Evolutionary conservation across 129 eudicot species (phyloP), one percentile per base, ranked within the genome.

Genomic region (Centella asiatica): DNA sequence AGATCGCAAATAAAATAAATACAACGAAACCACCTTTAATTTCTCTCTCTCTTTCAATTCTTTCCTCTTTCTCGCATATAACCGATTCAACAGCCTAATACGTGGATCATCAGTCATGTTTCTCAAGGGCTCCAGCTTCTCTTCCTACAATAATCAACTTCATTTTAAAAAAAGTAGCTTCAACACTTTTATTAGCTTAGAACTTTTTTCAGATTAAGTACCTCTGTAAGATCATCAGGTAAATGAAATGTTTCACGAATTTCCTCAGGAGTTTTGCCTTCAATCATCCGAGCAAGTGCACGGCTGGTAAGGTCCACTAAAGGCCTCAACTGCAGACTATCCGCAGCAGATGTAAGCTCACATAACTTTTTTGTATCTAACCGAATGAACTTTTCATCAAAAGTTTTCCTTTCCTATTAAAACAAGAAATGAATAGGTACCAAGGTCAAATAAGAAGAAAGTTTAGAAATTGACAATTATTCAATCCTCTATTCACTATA

Each of bases 171-270:
- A 46, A 58, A 13, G n/a, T 19, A 20, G 17, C 7, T 58, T 33
- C 34, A n/a, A 34, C 29, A 58, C 13, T 34, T 32, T 56, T 17
- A 44, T 12, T 6, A 19, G 5, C 18, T 10, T 1, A 34, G 4
- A 19, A 10, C n/a, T n/a, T 40, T 52, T 67, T 11, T 14, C 24
- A 25, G 29, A 42, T 54, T 31, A 7, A 15, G 28, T 42, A 82
- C 97, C 97, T 90, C 97, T 22, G 95, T 90, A 46, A 90, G 93
- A 73, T 90, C 97, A 79, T 90, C 95, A 50, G 85, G 89, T 34
- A 90, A 74, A 81, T 86, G 83, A 68, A 90, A 90, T 29, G 89
- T 90, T 57, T 86, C 89, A 2, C 97, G 93, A 66, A 90, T 86
- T 62, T 86, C 95, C 74, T 90, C 97, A 6, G 97, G 87, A 69